phyloP scores from a whole-genome alignment of 2,329 filamentous ascomycete genomes.

The Fonsecaea nubica region DNA sequence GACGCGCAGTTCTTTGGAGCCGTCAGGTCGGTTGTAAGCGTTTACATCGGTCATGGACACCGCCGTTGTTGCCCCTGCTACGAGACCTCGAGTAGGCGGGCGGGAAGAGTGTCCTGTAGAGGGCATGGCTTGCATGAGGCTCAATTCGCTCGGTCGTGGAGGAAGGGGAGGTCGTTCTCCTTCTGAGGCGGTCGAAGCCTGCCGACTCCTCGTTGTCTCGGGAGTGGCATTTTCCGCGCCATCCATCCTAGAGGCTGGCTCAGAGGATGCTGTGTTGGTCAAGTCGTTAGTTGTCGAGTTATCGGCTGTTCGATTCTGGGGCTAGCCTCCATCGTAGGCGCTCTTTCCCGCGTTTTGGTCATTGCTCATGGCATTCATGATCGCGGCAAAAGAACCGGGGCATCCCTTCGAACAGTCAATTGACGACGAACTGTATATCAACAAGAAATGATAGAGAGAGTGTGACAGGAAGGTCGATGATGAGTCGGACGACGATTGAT shows the following conservation, averaged over 20 bases:
- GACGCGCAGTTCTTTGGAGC: slow-evolving; percentile 68
- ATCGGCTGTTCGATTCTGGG: slow-evolving; percentile 15
- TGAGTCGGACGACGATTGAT: not conserved
- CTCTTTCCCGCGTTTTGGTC: slow-evolving; percentile 18
- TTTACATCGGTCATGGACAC: slow-evolving; percentile 81
- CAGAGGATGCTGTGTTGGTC: not conserved
- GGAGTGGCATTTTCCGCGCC: slow-evolving; percentile 4
- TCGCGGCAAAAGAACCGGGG: not conserved
- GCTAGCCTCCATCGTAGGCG: slow-evolving; percentile 29
- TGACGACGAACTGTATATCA: not conserved
- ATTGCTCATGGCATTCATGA: slow-evolving; percentile 26
- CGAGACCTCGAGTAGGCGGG: slow-evolving; percentile 47
- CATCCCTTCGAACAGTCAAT: slow-evolving; percentile 3
- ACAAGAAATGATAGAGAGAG: not conserved
- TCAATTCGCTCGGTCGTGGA: slow-evolving; percentile 50
- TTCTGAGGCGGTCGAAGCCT: slow-evolving; percentile 39
- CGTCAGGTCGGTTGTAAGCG: slow-evolving; percentile 75
- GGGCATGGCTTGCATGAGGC: slow-evolving; percentile 41
- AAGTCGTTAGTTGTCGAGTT: slow-evolving; percentile 11
- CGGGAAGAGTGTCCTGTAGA: slow-evolving; percentile 42
- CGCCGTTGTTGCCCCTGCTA: slow-evolving; percentile 79
- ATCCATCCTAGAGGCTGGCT: slow-evolving; percentile 4
- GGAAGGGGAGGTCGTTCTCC: slow-evolving; percentile 54
- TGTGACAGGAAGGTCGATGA: not conserved
- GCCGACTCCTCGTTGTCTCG: slow-evolving; percentile 7